Evolutionary conservation across 2,329 filamentous ascomycete genomes (phyloP), one percentile per base, ranked within the genome.

Genomic region (Pseudocercospora cruenta): DNA sequence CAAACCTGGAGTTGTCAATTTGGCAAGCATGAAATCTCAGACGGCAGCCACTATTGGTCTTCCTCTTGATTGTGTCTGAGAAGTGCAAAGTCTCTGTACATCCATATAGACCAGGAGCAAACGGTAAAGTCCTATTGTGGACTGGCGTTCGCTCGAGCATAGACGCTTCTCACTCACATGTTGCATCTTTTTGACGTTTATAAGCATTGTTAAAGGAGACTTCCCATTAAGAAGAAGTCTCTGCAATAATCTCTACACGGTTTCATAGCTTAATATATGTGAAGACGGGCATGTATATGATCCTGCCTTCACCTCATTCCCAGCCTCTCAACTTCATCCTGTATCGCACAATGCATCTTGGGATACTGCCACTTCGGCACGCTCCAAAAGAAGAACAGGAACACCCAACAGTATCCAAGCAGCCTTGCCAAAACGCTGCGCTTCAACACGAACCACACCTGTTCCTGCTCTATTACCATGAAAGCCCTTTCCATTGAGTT

Each of bases 341-440:
- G 54, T 14, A 58, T 58, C 57, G 43, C 19, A n/a, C 33, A 24
- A 43, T 43, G 12, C 21, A 59, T 19, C 33, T 43, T 45, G 2
- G 57, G 57, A 59, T 59, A 59, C 31, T 59, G 57, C 57, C 57
- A 59, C 12, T 43, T 59, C 14, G 33, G 57, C 57, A 45, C 31
- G 19, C 57, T 45, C 57, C 57, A 59, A 16, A 59, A 59, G 31
- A 59, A 43, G 57, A 45, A 59, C 8, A 59, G 22, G 7, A 59
- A 26, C n/a, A 59, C 57, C 31, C 57, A 59, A 4, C 19, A 19
- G 39, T 43, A 45, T 7, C 57, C 57, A 1, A 43, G 21, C 12
- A 24, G 4, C 26, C 33, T 19, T 14, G 19, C 57, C 49, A 28
- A 1, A 22, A 7, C 22, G 28, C 51, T 54, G 2, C 51, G 21